phyloP scores from a whole-genome alignment of 768 basidiomycete species.

The Panaeolus cyanescens region DNA sequence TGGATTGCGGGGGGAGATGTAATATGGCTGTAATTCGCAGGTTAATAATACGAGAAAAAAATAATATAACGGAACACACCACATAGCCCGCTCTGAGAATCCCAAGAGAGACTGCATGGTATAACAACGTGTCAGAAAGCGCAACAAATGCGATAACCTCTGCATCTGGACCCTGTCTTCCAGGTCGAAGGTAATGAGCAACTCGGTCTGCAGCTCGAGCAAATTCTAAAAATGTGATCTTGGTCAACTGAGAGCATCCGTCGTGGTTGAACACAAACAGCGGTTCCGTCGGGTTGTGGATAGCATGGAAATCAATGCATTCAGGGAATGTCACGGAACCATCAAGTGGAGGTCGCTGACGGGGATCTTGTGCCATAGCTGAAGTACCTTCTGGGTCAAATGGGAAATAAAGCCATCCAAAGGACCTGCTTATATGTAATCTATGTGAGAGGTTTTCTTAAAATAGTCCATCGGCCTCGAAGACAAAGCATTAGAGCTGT shows the following conservation, averaged over 20 bases:
- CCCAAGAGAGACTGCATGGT: constrained; percentile 42
- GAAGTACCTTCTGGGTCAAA: too few relatives aligned
- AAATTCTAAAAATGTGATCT: constrained; percentile 44
- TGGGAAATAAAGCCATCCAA: too few relatives aligned
- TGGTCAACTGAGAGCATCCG: constrained; percentile 15
- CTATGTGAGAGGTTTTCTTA: not conserved
- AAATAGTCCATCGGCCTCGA: too few relatives aligned
- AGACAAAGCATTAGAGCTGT: not conserved
- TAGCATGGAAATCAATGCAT: constrained; percentile 33
- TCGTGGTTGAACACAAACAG: constrained; percentile 31
- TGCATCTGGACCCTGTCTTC: constrained; percentile 29
- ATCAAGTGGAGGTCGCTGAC: constrained; percentile 26
- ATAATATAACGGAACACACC: constrained; percentile 20
- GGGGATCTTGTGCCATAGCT: not conserved
- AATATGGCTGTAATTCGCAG: constrained; percentile 32
- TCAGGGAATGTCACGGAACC: constrained; percentile 35
- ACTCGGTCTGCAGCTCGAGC: constrained; percentile 45
- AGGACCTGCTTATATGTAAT: not conserved
- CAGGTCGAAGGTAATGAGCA: constrained; percentile 39
- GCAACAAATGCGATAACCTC: constrained; percentile 38
- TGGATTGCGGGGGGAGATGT: constrained; percentile 41
- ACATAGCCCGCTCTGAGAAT: constrained; percentile 36
- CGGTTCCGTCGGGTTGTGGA: constrained; percentile 30
- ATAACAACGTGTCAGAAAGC: constrained; percentile 35
- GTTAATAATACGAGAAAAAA: not conserved